Conservation (phyloP, 1,284 basidiomycete genomes). For the Cryptococcus sp. region DNA sequence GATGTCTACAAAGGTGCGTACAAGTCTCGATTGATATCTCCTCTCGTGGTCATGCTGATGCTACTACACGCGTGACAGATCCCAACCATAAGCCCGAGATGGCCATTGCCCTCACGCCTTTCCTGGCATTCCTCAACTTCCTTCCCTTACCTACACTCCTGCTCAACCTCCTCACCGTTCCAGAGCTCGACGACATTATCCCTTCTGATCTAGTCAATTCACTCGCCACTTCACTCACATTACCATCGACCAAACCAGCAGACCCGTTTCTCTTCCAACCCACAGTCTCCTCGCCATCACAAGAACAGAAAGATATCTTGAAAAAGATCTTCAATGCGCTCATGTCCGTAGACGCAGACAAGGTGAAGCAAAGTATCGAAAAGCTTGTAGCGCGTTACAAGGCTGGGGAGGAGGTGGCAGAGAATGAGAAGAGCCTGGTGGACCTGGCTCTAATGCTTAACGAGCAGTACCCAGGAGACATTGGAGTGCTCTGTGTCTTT, state of each 20-base stretch:
- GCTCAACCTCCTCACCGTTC: slow-evolving; percentile 65
- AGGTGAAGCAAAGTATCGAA: slow-evolving; percentile 62
- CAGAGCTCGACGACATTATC: slow-evolving; percentile 76
- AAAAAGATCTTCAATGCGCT: slow-evolving; percentile 75
- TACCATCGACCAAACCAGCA: slow-evolving; percentile 45
- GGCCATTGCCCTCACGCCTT: slow-evolving; percentile 91
- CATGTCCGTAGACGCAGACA: slow-evolving; percentile 68
- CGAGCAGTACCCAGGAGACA: slow-evolving; percentile 83
- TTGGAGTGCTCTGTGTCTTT: slow-evolving; percentile 93
- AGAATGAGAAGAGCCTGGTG: slow-evolving; percentile 58
- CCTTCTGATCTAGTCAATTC: slow-evolving; percentile 56
- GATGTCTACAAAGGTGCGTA: slow-evolving; percentile 83
- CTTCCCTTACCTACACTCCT: slow-evolving; percentile 63
- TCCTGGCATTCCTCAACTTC: slow-evolving; percentile 68
- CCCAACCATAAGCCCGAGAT: slow-evolving; percentile 74
- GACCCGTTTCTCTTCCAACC: slow-evolving; percentile 32
- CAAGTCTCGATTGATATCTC: not conserved
- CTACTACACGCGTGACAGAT: slow-evolving; percentile 20
- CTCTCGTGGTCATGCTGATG: slow-evolving; percentile 4
- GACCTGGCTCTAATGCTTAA: slow-evolving; percentile 73
- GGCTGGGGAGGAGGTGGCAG: slow-evolving; percentile 44
- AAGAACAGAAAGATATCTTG: slow-evolving; percentile 64
- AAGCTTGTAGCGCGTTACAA: slow-evolving; percentile 68
- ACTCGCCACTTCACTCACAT: slow-evolving; percentile 59
- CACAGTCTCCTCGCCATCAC: slow-evolving; percentile 34